Conservation (phyloP, 768 basidiomycete species). For the Fibroporia radiculosa region DNA sequence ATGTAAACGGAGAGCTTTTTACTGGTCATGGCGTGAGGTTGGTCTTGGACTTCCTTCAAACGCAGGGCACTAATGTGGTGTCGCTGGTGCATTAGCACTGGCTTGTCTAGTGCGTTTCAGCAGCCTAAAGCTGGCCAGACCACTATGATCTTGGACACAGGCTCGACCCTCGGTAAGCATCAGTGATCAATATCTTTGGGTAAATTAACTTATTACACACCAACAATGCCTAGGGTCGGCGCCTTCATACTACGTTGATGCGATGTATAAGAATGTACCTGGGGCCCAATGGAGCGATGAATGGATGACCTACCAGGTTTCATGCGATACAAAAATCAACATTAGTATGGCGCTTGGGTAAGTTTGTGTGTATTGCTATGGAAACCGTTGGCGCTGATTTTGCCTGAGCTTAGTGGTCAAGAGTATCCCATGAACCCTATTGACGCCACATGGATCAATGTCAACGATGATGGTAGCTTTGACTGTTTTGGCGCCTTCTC, state of each 20-base stretch:
- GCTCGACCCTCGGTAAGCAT: background rate
- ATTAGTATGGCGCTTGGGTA: conserved; percentile 6
- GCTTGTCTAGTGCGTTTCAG: too few relatives aligned
- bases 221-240: conserved; percentile 2
- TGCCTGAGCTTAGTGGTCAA: background rate
- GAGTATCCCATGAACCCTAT: conserved; percentile 7
- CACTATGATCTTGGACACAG: background rate
- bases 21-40: background rate
- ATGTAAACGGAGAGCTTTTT: conserved; percentile 1
- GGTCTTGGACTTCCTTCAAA: background rate
- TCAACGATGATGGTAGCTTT: background rate
- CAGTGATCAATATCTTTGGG: too few relatives aligned
- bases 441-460: background rate
- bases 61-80: too few relatives aligned
- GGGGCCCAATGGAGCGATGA: background rate
- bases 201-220: too few relatives aligned
- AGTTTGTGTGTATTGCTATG: background rate
- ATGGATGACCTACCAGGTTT: background rate
- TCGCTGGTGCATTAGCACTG: too few relatives aligned
- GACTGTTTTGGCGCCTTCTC: conserved; percentile 1
- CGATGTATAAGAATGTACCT: conserved; percentile 6
- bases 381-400: background rate
- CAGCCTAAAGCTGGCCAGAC: background rate
- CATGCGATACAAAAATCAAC: conserved; percentile 9
- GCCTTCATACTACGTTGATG: conserved; percentile 6